Conservation (phyloP, 306 rosid species). For the Quercus bicolor region DNA sequence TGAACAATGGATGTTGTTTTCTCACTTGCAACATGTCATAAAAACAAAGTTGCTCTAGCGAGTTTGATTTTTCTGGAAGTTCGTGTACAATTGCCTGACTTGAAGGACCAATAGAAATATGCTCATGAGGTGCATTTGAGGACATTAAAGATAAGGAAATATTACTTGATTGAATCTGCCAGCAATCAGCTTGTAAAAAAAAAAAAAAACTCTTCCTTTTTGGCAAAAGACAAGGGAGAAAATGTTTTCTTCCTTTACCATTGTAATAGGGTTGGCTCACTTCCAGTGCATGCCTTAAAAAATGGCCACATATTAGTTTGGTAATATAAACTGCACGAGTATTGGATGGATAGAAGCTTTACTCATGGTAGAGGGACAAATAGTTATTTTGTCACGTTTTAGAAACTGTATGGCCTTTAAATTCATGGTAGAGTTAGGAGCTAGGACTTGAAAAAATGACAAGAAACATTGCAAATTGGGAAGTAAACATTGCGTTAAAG, state of each 20-base stretch:
- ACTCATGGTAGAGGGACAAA: not conserved
- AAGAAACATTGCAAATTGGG: too few species aligned
- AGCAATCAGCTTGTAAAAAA: not conserved
- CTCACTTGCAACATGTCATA: not conserved
- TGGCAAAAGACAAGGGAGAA: not conserved
- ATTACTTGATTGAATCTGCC: not conserved
- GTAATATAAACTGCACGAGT: too few species aligned
- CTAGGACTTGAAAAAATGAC: too few species aligned
- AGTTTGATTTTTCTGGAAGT: not conserved
- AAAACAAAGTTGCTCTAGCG: not conserved
- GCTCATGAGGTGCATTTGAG: not conserved
- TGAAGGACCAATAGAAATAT: not conserved
- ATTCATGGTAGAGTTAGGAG: not conserved
- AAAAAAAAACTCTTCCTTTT: not conserved
- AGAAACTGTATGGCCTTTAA: not conserved
- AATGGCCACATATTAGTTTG: too few species aligned
- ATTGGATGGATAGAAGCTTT: too few species aligned
- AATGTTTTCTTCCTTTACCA: not conserved
- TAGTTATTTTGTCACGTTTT: not conserved
- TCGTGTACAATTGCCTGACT: not conserved
- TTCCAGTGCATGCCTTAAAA: too few species aligned
- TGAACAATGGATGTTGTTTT: not conserved
- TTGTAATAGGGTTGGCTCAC: not conserved
- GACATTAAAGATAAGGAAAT: not conserved
- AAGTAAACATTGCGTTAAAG: too few species aligned